phyloP scores from a whole-genome alignment of 2,329 filamentous ascomycete species.

The Colletotrichum costaricense region DNA sequence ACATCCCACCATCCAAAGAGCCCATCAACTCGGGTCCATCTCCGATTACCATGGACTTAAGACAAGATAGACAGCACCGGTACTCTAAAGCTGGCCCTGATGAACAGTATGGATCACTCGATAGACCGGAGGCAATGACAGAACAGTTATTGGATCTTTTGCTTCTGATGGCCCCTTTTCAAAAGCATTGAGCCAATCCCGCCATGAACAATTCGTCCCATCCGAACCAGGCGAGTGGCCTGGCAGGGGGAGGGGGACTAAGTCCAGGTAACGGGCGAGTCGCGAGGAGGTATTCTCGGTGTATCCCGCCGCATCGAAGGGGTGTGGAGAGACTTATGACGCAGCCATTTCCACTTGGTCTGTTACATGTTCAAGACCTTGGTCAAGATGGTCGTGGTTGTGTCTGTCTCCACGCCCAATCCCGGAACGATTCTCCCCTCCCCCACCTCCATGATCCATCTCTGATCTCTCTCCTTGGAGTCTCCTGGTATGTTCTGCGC shows the following conservation, averaged over 20 bases:
- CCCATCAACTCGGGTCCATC: background rate
- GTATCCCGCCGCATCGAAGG: background rate
- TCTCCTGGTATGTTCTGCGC: background rate
- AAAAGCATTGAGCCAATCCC: constrained; percentile 3
- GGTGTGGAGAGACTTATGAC: constrained; percentile 16
- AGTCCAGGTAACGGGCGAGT: constrained; percentile 1
- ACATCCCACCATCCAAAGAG: background rate
- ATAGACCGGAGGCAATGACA: background rate
- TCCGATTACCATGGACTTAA: background rate
- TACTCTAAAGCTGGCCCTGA: background rate
- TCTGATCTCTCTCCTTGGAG: background rate
- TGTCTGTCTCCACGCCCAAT: background rate
- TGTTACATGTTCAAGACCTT: constrained; percentile 10
- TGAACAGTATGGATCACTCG: background rate
- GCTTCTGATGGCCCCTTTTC: background rate
- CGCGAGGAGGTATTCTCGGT: constrained; percentile 28
- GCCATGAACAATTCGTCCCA: constrained; percentile 1
- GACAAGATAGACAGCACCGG: background rate
- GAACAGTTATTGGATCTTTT: background rate
- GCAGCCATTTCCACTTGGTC: constrained; percentile 8
- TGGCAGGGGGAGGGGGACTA: background rate
- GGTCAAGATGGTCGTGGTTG: background rate
- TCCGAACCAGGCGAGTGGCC: constrained; percentile 4
- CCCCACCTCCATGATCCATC: background rate
- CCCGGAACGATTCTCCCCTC: background rate